Conservation (phyloP, 306 rosid species). For the Medicago lupulina region DNA sequence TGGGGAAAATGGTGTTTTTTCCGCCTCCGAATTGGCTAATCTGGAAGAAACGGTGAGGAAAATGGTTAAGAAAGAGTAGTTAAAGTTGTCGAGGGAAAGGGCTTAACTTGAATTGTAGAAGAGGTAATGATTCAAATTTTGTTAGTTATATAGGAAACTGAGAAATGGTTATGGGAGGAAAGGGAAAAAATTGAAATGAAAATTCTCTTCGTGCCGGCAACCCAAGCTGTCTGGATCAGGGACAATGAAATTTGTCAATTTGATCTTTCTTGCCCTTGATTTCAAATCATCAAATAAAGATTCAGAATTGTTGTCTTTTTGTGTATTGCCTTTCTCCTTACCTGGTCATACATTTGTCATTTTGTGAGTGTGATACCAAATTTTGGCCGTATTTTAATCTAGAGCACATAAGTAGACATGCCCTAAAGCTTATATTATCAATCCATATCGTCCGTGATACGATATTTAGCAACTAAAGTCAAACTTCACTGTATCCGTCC, state of each 20-base stretch:
- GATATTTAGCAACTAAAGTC: neutral
- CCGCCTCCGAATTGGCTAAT: too few relatives aligned
- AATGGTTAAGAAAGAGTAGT: neutral
- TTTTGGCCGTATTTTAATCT: neutral
- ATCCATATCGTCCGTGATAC: neutral
- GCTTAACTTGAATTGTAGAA: constrained; percentile 16
- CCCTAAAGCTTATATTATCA: neutral
- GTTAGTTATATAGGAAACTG: neutral
- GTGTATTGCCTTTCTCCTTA: neutral
- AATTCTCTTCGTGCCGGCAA: neutral
- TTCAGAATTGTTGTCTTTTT: neutral
- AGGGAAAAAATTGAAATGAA: neutral
- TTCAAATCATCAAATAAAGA: neutral
- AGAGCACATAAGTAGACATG: neutral
- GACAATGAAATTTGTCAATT: neutral
- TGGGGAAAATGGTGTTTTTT: too few relatives aligned
- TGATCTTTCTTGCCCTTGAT: neutral
- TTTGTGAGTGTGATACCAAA: neutral
- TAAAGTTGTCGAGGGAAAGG: neutral
- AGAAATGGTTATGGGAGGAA: neutral
- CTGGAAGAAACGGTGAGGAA: neutral
- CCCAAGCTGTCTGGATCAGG: neutral
- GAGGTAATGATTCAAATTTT: constrained; percentile 1
- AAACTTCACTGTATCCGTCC: neutral
- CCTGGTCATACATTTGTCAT: neutral